Evolutionary conservation across 345 rosid genomes (phyloP).

Genomic region (Raphanus sativus): DNA sequence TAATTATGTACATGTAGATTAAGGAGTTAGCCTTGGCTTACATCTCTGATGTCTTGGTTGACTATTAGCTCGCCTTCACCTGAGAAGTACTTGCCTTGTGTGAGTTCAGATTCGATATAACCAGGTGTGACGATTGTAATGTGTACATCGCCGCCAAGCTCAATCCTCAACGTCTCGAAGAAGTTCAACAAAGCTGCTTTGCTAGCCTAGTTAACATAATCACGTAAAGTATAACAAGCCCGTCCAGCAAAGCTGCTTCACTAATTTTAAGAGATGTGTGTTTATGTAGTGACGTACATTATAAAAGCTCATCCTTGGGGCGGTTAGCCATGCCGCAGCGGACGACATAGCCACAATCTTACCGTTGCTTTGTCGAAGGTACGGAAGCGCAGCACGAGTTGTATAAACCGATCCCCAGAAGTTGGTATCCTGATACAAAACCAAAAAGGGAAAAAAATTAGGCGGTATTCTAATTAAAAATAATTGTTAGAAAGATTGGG

Average conservation of each 20-base stretch:
- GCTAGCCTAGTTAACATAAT: slow-evolving; percentile 52
- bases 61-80: slow-evolving; percentile 44
- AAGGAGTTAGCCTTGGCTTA: slow-evolving; percentile 22
- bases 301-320: slow-evolving; percentile 56
- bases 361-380: slow-evolving; percentile 53
- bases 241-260: not conserved
- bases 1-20: not conserved
- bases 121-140: slow-evolving; percentile 67
- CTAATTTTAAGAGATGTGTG: not conserved
- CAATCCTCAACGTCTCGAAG: slow-evolving; percentile 64
- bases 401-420: slow-evolving; percentile 71
- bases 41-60: slow-evolving; percentile 49
- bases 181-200: slow-evolving; percentile 58
- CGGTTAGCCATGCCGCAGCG: slow-evolving; percentile 44
- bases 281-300: slow-evolving; percentile 37
- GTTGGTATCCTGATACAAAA: slow-evolving; percentile 48
- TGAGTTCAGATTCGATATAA: slow-evolving; percentile 51
- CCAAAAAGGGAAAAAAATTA: not conserved
- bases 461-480: not conserved
- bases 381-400: slow-evolving; percentile 55
- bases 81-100: slow-evolving; percentile 43
- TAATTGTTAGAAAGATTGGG: not conserved
- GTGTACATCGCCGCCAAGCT: slow-evolving; percentile 45
- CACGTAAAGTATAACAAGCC: not conserved
- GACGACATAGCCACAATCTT: slow-evolving; percentile 59